Conservation (phyloP, 495 filamentous ascomycete species). For the Astrocystis sublimbata region DNA sequence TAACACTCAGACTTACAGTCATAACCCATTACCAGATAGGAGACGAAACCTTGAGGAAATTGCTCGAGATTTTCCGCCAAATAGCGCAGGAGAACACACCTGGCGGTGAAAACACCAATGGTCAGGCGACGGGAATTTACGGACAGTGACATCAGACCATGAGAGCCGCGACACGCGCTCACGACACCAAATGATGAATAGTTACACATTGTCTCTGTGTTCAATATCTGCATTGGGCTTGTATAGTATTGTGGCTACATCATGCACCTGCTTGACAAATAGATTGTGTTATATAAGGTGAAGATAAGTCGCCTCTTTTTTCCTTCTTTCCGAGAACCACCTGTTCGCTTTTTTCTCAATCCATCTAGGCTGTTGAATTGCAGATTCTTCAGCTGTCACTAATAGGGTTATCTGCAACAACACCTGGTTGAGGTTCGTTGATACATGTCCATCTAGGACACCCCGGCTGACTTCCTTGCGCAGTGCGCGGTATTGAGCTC, state of each 20-base stretch:
- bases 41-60: conserved; percentile 49
- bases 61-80: conserved; percentile 48
- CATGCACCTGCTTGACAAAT: not conserved
- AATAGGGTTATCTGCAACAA: not conserved
- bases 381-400: not conserved
- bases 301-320: not conserved
- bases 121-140: not conserved
- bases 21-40: conserved; percentile 67
- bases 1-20: conserved; percentile 25
- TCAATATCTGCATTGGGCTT: not conserved
- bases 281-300: not conserved
- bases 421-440: not conserved
- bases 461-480: not conserved
- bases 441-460: not conserved
- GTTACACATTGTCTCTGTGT: not conserved
- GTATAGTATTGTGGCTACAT: not conserved
- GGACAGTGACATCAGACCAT: conserved; percentile 9
- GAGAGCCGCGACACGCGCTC: not conserved
- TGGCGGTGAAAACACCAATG: not conserved
- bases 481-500: not conserved
- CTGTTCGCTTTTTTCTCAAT: too few relatives aligned
- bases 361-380: not conserved
- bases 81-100: conserved; percentile 26
- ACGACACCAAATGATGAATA: not conserved
- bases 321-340: too few relatives aligned